Evolutionary conservation across 1,284 basidiomycete genomes (phyloP), one percentile per base, ranked within the genome.

Genomic region (Xerocomus amazonicus): DNA sequence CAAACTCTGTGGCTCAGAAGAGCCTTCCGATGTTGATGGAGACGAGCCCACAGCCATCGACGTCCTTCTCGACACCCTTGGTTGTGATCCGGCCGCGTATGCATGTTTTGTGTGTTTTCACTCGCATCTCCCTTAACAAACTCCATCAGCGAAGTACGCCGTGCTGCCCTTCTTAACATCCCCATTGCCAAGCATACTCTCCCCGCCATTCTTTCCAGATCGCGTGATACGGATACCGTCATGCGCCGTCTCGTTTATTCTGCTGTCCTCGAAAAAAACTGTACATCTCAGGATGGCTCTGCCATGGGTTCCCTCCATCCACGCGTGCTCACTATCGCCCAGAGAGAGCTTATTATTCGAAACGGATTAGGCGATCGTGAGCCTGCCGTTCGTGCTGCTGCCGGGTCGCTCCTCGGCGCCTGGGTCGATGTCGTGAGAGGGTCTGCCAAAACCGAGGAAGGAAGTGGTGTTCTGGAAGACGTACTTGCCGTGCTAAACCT

Each of bases 291-390:
- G 2, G 59, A 66, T 14, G 45, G 47, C 7, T 48, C 54, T 8
- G 65, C 73, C 16, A 70, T 78, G 6, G 81, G 83, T 38, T 69
- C 85, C 0, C 81, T 79, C 2, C 82, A 87, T 58, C 86, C 89
- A 3, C 78, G 83, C 9, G 78, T 80, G 9, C 73, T 94, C 31
- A 81, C 79, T 0, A 86, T 91, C 19, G 76, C 81, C 0, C 90
- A 94, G 66, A 79, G 92, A 19, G 90, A 93, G 61, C 73, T 83
- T 47, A 75, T 92, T 19, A 80, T 94, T 13, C 80, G 83, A 39
- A 84, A 89, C 56, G 95, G 95, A 0, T 75, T 97, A 3, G 89
- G 91, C 0, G 96, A 97, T 67, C 78, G 95, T 42, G 94, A 97
- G 57, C 80, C 83, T 0, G 75, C 70, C n/a, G 94, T 98, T 6